A percentile compares a stretch with the other conserved stretches of the same genome.
phyloP scores from a whole-genome alignment of 2,329 filamentous ascomycete species.

The Aspergillus sp. region DNA sequence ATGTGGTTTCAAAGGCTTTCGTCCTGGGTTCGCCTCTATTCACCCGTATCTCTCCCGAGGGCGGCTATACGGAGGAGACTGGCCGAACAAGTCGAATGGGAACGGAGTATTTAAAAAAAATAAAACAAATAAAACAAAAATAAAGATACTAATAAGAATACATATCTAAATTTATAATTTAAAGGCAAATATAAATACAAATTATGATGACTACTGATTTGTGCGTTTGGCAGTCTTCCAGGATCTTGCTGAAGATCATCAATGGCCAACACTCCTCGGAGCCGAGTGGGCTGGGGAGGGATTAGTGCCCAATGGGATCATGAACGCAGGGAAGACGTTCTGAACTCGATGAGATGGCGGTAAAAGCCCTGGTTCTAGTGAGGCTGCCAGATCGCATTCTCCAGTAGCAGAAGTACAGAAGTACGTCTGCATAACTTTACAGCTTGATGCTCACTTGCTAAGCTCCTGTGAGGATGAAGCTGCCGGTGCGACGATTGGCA shows the following conservation, averaged over 20 bases:
- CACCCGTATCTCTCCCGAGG: not conserved
- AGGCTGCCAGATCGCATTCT: too few relatives aligned
- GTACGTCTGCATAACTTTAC: not conserved
- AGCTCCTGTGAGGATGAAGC: not conserved
- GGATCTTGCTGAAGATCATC: slow-evolving; percentile 6
- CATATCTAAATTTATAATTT: too few relatives aligned
- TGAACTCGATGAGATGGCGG: slow-evolving; percentile 3
- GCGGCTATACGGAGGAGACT: not conserved
- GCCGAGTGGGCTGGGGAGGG: slow-evolving; percentile 9
- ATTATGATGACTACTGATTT: not conserved
- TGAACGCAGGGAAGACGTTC: slow-evolving; percentile 6
- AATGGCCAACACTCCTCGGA: slow-evolving; percentile 3
- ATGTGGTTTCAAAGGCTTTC: not conserved
- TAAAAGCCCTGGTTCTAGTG: not conserved
- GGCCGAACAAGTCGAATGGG: not conserved
- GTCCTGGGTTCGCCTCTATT: not conserved
- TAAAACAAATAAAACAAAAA: too few relatives aligned
- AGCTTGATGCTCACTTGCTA: not conserved
- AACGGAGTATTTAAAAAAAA: too few relatives aligned
- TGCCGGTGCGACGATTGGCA: not conserved
- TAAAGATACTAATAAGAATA: too few relatives aligned
- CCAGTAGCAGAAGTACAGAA: not conserved
- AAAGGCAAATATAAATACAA: not conserved
- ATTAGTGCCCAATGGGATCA: slow-evolving; percentile 16
- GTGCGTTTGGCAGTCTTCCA: slow-evolving; percentile 7